Percentiles rank a stretch among this genome's conserved stretches.
Evolutionary conservation across 148 eudicot genomes (phyloP).

Genomic region (Rhododendron henanense): DNA sequence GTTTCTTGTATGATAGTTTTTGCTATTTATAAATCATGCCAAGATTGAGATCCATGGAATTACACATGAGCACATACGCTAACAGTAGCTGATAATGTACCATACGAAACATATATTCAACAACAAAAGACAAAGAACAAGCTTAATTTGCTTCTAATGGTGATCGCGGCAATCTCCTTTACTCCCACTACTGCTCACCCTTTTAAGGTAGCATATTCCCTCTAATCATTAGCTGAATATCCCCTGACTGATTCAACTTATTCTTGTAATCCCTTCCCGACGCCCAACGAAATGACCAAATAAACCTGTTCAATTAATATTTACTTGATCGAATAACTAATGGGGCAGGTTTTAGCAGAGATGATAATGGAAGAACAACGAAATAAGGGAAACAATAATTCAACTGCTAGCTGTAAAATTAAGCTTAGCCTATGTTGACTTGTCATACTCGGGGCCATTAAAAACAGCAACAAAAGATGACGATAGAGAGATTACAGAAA

Average conservation of each 20-base stretch:
- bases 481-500: not conserved
- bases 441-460: not conserved
- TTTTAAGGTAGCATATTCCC: not conserved
- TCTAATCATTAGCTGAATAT: not conserved
- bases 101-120: not conserved
- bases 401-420: not conserved
- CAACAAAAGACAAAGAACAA: not conserved
- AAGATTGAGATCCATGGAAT: not conserved
- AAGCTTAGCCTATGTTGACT: not conserved
- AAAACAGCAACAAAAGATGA: not conserved
- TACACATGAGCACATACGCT: conserved; percentile 11
- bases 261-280: not conserved
- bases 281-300: not conserved
- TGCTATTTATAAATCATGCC: conserved; percentile 2
- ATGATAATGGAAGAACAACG: not conserved
- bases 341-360: not conserved
- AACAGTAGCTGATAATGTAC: not conserved
- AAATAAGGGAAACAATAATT: not conserved
- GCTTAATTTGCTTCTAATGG: not conserved
- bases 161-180: not conserved
- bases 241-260: not conserved
- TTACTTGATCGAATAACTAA: not conserved
- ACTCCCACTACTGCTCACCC: not conserved
- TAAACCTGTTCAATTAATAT: not conserved
- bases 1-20: conserved; percentile 12